phyloP scores from a whole-genome alignment of 331 rosid species.

The Phaseolus coccineus region DNA sequence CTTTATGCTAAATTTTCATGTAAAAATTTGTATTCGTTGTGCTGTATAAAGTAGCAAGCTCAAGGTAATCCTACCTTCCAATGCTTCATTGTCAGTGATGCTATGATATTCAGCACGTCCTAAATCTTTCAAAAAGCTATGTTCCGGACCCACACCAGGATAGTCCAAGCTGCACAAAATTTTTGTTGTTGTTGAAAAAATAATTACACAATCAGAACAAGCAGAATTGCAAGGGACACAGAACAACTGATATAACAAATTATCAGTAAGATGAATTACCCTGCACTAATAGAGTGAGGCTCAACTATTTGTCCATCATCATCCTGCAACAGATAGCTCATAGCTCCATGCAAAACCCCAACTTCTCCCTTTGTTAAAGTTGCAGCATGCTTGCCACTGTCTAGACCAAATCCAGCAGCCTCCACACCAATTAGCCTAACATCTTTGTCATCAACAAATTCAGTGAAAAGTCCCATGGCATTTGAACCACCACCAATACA shows the following conservation, averaged over 20 bases:
- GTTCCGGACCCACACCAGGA: slow-evolving; percentile 99
- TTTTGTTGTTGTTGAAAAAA: background rate
- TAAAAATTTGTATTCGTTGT: background rate
- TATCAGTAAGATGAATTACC: slow-evolving; percentile 55
- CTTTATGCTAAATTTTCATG: background rate
- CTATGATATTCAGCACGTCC: slow-evolving; percentile 85
- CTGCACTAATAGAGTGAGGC: slow-evolving; percentile 98
- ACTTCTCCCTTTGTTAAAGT: slow-evolving; percentile 89
- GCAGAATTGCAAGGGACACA: slow-evolving; percentile 6
- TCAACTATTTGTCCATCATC: slow-evolving; percentile 94
- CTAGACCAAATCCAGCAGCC: slow-evolving; percentile 92
- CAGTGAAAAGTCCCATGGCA: slow-evolving; percentile 95
- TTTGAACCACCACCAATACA: slow-evolving; percentile 98
- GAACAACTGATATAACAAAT: slow-evolving; percentile 15
- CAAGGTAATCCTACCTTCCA: slow-evolving; percentile 68
- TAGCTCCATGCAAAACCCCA: slow-evolving; percentile 96
- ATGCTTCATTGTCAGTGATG: slow-evolving; percentile 87
- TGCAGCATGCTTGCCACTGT: slow-evolving; percentile 98
- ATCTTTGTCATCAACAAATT: slow-evolving; percentile 79
- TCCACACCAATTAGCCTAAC: slow-evolving; percentile 89
- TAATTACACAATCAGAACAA: slow-evolving; percentile 35
- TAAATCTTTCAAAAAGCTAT: slow-evolving; percentile 82
- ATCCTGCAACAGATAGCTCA: slow-evolving; percentile 96
- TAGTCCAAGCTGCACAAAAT: slow-evolving; percentile 81
- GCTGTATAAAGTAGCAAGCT: slow-evolving; percentile 15